A percentile compares a stretch with the other conserved stretches of the same genome.
Evolutionary conservation across 768 basidiomycete genomes (phyloP).

Genomic region (Pleurotus pulmonarius): DNA sequence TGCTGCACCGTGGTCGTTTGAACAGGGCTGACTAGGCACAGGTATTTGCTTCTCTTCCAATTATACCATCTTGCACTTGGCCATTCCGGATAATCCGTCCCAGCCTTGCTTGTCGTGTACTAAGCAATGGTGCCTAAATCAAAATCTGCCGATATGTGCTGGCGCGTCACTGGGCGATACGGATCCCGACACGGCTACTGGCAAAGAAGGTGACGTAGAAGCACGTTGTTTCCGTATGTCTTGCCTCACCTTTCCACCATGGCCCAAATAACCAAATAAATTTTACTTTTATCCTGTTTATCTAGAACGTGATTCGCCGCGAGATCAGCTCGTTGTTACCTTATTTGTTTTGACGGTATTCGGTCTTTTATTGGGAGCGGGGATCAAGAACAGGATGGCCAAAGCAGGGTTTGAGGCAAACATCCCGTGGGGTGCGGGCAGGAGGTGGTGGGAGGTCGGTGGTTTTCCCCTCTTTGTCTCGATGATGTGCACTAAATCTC

Average conservation of each 20-base stretch:
- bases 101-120: slow-evolving; percentile 94
- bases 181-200: slow-evolving; percentile 89
- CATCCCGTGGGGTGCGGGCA: slow-evolving; percentile 57
- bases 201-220: slow-evolving; percentile 94
- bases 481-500: not conserved
- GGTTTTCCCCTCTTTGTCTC: slow-evolving; percentile 11
- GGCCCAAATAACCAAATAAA: not conserved
- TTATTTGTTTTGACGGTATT: slow-evolving; percentile 86
- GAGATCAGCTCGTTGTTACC: slow-evolving; percentile 91
- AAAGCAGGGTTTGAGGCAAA: slow-evolving; percentile 70
- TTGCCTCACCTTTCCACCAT: slow-evolving; percentile 9
- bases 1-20: slow-evolving; percentile 2
- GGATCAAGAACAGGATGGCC: slow-evolving; percentile 77
- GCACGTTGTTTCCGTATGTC: slow-evolving; percentile 91
- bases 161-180: slow-evolving; percentile 82
- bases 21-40: slow-evolving; percentile 24
- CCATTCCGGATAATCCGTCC: slow-evolving; percentile 75
- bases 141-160: slow-evolving; percentile 80
- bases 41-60: slow-evolving; percentile 91
- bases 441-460: slow-evolving; percentile 84
- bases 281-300: not conserved
- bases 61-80: slow-evolving; percentile 80
- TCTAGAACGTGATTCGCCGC: slow-evolving; percentile 89
- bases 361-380: slow-evolving; percentile 79
- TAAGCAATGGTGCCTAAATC: slow-evolving; percentile 93